Conservation (phyloP, 2,329 filamentous ascomycete species). For the Remersonia thermophila region DNA sequence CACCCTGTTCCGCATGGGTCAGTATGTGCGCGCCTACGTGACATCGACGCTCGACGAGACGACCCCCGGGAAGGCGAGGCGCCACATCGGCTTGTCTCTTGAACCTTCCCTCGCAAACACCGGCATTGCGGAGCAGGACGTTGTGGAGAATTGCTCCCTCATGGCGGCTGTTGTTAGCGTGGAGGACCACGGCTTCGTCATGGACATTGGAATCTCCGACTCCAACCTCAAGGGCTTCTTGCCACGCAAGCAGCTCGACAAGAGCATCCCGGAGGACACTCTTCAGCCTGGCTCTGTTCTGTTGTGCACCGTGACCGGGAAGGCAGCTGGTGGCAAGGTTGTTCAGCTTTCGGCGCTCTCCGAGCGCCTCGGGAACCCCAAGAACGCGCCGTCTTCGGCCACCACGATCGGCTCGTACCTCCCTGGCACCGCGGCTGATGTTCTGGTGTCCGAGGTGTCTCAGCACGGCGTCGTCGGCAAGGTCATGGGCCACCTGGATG, state of each 20-base stretch:
- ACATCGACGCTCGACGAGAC: slow-evolving; percentile 60
- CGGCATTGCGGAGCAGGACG: slow-evolving; percentile 57
- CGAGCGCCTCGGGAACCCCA: slow-evolving; percentile 53
- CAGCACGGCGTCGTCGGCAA: slow-evolving; percentile 72
- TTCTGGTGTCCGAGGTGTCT: slow-evolving; percentile 67
- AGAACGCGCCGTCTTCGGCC: slow-evolving; percentile 57
- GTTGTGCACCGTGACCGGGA: slow-evolving; percentile 66
- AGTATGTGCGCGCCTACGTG: slow-evolving; percentile 79
- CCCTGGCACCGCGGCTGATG: slow-evolving; percentile 79
- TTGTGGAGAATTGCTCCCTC: slow-evolving; percentile 64
- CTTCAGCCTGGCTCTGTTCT: slow-evolving; percentile 76
- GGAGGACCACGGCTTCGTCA: slow-evolving; percentile 91
- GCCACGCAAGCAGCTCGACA: slow-evolving; percentile 67
- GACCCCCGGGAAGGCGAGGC: slow-evolving; percentile 51
- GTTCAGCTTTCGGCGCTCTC: slow-evolving; percentile 71
- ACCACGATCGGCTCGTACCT: slow-evolving; percentile 83
- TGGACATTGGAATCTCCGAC: slow-evolving; percentile 72
- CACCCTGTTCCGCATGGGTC: slow-evolving; percentile 65
- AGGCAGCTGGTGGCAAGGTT: slow-evolving; percentile 67
- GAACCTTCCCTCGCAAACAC: slow-evolving; percentile 68
- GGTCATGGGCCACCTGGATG: slow-evolving; percentile 81
- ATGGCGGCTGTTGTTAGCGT: slow-evolving; percentile 83
- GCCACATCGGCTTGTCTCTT: slow-evolving; percentile 77
- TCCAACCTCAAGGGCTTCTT: slow-evolving; percentile 68
- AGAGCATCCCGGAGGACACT: slow-evolving; percentile 48